Conservation (phyloP, 1,284 basidiomycete genomes). For the Pyrrhoderma noxium region DNA sequence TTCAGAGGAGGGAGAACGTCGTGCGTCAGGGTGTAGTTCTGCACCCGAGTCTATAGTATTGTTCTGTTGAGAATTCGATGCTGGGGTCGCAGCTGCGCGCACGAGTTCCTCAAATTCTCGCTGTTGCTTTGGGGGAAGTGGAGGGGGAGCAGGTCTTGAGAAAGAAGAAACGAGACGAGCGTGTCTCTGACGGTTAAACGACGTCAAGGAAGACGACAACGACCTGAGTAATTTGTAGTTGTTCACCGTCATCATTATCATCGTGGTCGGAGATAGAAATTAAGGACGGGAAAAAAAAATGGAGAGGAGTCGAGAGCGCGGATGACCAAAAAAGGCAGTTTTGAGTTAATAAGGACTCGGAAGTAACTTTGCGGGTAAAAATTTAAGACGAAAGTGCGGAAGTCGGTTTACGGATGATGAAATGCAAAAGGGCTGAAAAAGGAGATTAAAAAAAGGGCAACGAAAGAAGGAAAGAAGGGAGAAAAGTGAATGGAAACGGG, state of each 20-base stretch:
- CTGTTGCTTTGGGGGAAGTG: conserved; percentile 63
- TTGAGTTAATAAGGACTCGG: no score
- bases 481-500: no score
- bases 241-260: neutral
- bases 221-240: no score
- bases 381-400: no score
- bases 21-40: conserved; percentile 61
- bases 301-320: no score
- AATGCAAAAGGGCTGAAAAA: no score
- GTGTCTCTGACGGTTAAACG: neutral
- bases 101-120: conserved; percentile 72
- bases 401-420: no score
- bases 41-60: conserved; percentile 11
- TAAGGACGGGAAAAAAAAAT: neutral
- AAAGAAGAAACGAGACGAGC: conserved; percentile 31
- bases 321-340: no score
- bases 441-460: no score
- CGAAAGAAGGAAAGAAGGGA: no score
- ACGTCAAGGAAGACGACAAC: neutral
- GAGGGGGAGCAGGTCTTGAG: conserved; percentile 56
- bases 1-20: conserved; percentile 46
- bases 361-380: no score
- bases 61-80: conserved; percentile 17
- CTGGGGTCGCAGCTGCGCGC: conserved; percentile 43
- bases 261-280: conserved; percentile 5